A percentile compares a stretch with the other conserved stretches of the same genome.
phyloP scores from a whole-genome alignment of 495 filamentous ascomycete genomes.

The Daldinia caldariorum region DNA sequence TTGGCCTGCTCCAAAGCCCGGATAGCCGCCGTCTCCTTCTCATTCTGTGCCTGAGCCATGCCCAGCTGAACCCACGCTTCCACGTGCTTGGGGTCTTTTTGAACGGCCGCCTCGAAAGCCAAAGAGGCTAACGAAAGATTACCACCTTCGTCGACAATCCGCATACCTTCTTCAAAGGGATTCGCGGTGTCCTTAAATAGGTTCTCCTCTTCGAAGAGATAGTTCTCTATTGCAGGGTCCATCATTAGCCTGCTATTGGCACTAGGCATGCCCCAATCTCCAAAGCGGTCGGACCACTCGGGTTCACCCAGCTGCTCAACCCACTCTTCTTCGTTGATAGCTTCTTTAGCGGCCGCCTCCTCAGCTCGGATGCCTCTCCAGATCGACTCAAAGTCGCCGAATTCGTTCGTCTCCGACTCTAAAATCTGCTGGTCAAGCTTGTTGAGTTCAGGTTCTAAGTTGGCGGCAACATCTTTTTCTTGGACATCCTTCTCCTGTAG shows the following conservation, averaged over 20 bases:
- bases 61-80: constrained; percentile 94
- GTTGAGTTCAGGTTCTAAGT: constrained; percentile 89
- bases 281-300: constrained; percentile 76
- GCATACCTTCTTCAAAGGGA: constrained; percentile 89
- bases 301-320: constrained; percentile 72
- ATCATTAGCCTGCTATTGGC: constrained; percentile 66
- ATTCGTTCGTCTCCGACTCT: constrained; percentile 66
- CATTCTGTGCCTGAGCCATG: constrained; percentile 93
- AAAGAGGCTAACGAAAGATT: constrained; percentile 93
- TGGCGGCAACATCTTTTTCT: constrained; percentile 72
- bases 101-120: constrained; percentile 96
- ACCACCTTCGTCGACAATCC: constrained; percentile 89
- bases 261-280: constrained; percentile 54
- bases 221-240: constrained; percentile 83
- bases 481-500: constrained; percentile 67
- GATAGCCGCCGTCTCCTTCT: constrained; percentile 98
- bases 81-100: constrained; percentile 86
- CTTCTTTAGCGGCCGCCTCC: constrained; percentile 72
- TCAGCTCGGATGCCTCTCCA: constrained; percentile 91
- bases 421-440: constrained; percentile 73
- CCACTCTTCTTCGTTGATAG: constrained; percentile 72
- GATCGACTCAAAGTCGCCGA: constrained; percentile 88
- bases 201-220: constrained; percentile 95
- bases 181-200: constrained; percentile 78
- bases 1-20: constrained; percentile 93